Base-by-base conservation (phyloP, 2,329 filamentous ascomycete genomes). In the Rugonectria rugulosa region DNA sequence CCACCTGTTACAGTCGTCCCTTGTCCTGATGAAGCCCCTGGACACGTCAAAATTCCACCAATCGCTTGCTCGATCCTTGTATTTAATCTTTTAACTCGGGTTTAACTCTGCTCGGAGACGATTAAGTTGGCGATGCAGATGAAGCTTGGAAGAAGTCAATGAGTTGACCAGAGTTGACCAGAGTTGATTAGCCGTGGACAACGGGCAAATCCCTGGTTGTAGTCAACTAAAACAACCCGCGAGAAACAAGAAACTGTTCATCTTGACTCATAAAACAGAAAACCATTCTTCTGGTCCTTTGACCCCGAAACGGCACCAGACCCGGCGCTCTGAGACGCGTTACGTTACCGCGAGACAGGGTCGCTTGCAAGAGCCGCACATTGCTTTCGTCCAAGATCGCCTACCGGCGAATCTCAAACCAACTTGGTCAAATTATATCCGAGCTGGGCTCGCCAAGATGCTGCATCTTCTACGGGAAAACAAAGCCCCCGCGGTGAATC, bases 1-100 rank as follows among this genome's bases (percentile, higher is more conserved):
- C 46, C 58, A 66, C 64, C 64, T 66, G 64, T 62, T 59, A 66
- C 64, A 65, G 42, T 32, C 43, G 21, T 26, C 14, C 43, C 21
- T 46, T 56, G 23, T 37, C 21, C 31, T 27, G 37, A 37, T 12
- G 36, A 53, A 43, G 62, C 46, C 62, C 64, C 49, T 64, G 60
- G 38, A 36, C 37, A 26, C 8, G n/a, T 55, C 27, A n/a, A 31
- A 59, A 45, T 66, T 55, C 64, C 64, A 67, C 64, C 64, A 66
- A 66, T 66, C 52, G 38, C 14, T 54, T 52, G 23, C 5, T n/a
- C 9, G 23, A 34, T 31, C 26, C 26, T 17, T 38, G 29, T 45
- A 37, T 29, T 42, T 19, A 37, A 36, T 17, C 12, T 21, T 15
- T 6, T 14, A 19, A 12, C 21, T 14, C 5, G 31, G 37, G 19